phyloP scores from a whole-genome alignment of 2,329 filamentous ascomycete genomes.

The Claviceps citrina region DNA sequence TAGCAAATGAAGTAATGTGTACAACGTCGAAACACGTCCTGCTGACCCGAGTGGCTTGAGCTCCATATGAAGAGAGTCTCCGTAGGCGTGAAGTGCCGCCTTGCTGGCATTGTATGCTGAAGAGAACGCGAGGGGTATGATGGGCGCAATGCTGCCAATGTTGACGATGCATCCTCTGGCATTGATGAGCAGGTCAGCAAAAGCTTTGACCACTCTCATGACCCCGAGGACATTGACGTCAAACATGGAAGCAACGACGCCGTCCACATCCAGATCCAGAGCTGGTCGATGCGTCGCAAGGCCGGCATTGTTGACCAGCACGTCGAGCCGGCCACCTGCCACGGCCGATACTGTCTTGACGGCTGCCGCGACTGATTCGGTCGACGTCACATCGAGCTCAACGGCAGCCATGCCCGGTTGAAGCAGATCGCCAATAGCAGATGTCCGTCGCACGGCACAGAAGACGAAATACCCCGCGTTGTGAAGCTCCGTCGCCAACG shows the following conservation, averaged over 20 bases:
- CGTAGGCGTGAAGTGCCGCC: conserved; percentile 12
- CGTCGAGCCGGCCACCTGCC: conserved; percentile 9
- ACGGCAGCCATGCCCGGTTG: conserved; percentile 13
- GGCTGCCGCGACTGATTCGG: conserved; percentile 13
- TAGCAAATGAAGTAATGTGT: not conserved
- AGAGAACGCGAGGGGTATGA: conserved; percentile 9
- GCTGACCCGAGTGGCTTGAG: conserved; percentile 11
- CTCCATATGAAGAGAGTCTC: conserved; percentile 11
- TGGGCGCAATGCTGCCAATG: conserved; percentile 12
- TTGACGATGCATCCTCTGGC: conserved; percentile 13
- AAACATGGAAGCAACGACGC: conserved; percentile 20
- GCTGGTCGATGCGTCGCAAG: conserved; percentile 12
- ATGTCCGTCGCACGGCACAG: conserved; percentile 17
- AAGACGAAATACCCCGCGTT: conserved; percentile 17
- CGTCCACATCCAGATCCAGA: conserved; percentile 15
- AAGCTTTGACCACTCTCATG: conserved; percentile 12
- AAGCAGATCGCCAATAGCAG: conserved; percentile 11
- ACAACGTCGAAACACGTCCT: not conserved
- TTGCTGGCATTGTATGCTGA: conserved; percentile 12
- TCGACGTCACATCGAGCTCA: conserved; percentile 18
- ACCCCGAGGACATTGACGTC: conserved; percentile 28
- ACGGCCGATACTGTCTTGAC: conserved; percentile 7
- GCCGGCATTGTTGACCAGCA: conserved; percentile 13
- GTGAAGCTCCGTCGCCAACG: conserved; percentile 11
- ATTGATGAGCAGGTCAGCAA: conserved; percentile 10